Evolutionary conservation across 2,329 filamentous ascomycete species (phyloP), one percentile per base, ranked within the genome.

Genomic region (Hymenotorrendiella dingleyae): DNA sequence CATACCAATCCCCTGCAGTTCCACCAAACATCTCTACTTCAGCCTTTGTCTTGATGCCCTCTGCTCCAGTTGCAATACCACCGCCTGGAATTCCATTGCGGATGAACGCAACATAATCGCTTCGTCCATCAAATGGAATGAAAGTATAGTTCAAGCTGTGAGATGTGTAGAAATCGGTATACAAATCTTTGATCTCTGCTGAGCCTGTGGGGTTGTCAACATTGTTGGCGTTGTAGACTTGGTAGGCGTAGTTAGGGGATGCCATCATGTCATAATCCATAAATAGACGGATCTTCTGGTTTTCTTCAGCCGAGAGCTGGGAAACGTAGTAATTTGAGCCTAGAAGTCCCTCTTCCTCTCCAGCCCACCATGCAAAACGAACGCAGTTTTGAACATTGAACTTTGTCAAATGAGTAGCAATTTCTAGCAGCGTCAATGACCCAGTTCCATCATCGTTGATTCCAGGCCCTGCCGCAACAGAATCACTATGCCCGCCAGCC

Each of bases 51-150:
- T 88, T 90, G 66, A 85, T 62, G 11, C 75, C 82, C 63, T 90
- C 85, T 1, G 85, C 85, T 27, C 85, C 85, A 1, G 84, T 86
- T 42, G 84, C 83, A 45, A 90, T 76, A 20, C 85, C 85, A 14
- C 85, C 84, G 1, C 76, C 76, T 0, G 85, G 82, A 26, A 90
- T 87, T 3, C 80, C 81, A 42, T 75, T 72, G 19, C 77, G 71
- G 54, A 89, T 81, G 67, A 90, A 90, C 1, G 78, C 81, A 34
- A 80, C 82, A 55, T 91, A 90, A 63, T 91, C 86, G 48, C 80
- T 85, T 46, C 86, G 80, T 10, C 85, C 86, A 54, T 88, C 82
- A 53, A 91, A 90, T 2, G 78, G 75, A 22, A 84, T 84, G 43
- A 83, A 76, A 1, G 77, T 83, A 60, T 80, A 81, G 62, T 79